A percentile compares a stretch with the other conserved stretches of the same genome.
Evolutionary conservation across 1,284 basidiomycete genomes (phyloP).

Genomic region (Laetiporus sulphureus): DNA sequence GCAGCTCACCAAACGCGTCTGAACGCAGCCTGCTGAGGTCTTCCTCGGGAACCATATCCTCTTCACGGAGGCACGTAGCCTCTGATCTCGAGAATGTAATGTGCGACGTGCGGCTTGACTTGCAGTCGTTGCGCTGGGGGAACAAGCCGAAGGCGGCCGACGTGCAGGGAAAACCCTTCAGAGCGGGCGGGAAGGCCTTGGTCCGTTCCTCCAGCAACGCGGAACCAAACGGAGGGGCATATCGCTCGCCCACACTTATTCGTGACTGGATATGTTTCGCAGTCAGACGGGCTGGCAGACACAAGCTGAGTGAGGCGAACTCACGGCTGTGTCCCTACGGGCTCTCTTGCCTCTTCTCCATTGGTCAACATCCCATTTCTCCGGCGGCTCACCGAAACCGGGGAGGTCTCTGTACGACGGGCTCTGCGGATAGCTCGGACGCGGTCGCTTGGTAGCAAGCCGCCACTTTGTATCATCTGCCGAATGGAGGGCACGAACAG

Average conservation of each 20-base stretch:
- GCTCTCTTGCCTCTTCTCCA: conserved; percentile 49
- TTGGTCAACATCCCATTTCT: conserved; percentile 45
- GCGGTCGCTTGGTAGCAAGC: conserved; percentile 39
- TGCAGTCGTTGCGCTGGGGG: conserved; percentile 19
- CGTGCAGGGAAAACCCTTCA: conserved; percentile 30
- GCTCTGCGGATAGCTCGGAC: conserved; percentile 30
- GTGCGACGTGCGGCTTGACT: conserved; percentile 6
- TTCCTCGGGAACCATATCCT: conserved; percentile 16
- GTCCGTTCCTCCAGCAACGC: conserved; percentile 14
- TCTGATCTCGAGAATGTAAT: conserved; percentile 11
- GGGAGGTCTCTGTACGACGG: conserved; percentile 29
- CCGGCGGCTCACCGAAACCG: conserved; percentile 25
- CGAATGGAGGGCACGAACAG: conserved; percentile 30
- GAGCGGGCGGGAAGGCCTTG: conserved; percentile 21
- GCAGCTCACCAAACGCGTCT: conserved; percentile 58
- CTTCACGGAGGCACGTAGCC: conserved; percentile 8
- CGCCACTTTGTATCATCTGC: conserved; percentile 32
- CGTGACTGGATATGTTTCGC: conserved; percentile 7
- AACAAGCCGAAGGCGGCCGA: conserved; percentile 57
- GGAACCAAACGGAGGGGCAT: conserved; percentile 8
- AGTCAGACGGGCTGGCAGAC: not conserved
- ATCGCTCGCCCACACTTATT: conserved; percentile 7
- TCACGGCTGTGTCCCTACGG: conserved; percentile 39
- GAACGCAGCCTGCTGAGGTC: conserved; percentile 46
- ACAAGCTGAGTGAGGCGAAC: conserved; percentile 15